Percentiles rank a stretch among this genome's conserved stretches.
Evolutionary conservation across 805 yeast species (phyloP).

Genomic region (Lachancea dasiensis): DNA sequence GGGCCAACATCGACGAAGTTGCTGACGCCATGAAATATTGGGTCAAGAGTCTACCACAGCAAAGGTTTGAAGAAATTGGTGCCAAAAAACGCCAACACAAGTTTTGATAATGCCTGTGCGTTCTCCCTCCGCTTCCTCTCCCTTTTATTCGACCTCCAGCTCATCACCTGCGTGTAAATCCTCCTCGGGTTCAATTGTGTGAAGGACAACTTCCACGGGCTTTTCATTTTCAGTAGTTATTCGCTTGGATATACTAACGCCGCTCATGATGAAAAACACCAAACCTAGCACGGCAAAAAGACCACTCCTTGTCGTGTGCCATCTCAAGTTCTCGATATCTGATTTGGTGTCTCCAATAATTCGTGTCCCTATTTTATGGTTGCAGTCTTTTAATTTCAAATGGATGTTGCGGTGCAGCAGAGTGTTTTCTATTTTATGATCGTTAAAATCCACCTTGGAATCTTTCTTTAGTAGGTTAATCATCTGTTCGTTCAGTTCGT

Average conservation of each 20-base stretch:
- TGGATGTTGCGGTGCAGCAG: constrained; percentile 62
- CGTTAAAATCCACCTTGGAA: constrained; percentile 75
- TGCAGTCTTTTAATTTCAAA: constrained; percentile 70
- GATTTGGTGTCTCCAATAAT: constrained; percentile 76
- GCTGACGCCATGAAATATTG: constrained; percentile 64
- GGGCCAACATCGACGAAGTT: constrained; percentile 60
- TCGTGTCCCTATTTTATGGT: constrained; percentile 77
- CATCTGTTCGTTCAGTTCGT: constrained; percentile 62
- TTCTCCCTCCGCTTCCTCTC: not conserved
- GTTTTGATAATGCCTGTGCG: constrained; percentile 32
- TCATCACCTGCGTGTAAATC: constrained; percentile 18
- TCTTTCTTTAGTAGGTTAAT: constrained; percentile 62
- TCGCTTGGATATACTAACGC: constrained; percentile 38
- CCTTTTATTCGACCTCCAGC: constrained; percentile 5
- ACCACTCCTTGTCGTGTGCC: constrained; percentile 92
- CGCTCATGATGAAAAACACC: constrained; percentile 56
- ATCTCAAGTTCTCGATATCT: constrained; percentile 80
- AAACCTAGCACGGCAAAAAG: constrained; percentile 64
- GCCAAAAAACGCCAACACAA: constrained; percentile 56
- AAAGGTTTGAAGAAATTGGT: constrained; percentile 52
- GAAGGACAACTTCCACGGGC: constrained; percentile 33
- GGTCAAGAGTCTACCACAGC: constrained; percentile 68
- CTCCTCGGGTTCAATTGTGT: constrained; percentile 31
- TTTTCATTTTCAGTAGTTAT: constrained; percentile 30
- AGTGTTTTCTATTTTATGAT: constrained; percentile 80